phyloP scores from a whole-genome alignment of 441 rosid species.

The Geranium incanum region DNA sequence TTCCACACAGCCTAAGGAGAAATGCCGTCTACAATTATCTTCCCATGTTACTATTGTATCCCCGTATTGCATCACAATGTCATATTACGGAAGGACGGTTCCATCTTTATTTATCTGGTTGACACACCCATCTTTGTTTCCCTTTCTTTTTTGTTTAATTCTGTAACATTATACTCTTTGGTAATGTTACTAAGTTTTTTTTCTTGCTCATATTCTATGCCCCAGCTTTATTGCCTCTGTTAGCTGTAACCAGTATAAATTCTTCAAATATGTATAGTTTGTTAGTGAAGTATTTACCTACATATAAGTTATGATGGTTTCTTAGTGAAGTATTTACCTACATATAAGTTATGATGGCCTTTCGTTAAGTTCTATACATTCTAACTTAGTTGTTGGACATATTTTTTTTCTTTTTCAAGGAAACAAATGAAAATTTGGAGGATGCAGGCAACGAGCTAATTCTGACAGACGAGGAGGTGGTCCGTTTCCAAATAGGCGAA shows the following conservation, averaged over 20 bases:
- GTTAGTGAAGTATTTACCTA: no score
- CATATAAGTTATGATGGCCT: not conserved
- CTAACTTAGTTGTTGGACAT: no score
- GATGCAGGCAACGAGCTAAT: constrained; percentile 86
- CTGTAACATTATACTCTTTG: not conserved
- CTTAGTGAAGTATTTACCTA: not conserved
- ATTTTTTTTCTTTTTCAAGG: constrained; percentile 30
- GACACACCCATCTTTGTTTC: not conserved
- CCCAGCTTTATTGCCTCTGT: not conserved
- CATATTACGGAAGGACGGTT: not conserved
- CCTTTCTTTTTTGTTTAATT: not conserved
- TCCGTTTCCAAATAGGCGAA: constrained; percentile 78
- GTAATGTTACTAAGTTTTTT: not conserved
- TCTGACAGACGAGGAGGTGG: constrained; percentile 76
- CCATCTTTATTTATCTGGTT: not conserved
- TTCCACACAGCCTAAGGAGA: not conserved
- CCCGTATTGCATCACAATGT: not conserved
- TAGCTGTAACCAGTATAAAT: no score
- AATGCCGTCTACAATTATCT: not conserved
- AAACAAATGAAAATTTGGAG: constrained; percentile 70
- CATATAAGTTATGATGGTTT: no score
- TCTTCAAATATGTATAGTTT: no score
- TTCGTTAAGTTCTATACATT: not conserved
- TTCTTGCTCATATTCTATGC: not conserved
- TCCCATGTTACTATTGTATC: no score